Evolutionary conservation across 1,139 yeast species (phyloP).

Genomic region (Suzukiozyma palmioleophila): DNA sequence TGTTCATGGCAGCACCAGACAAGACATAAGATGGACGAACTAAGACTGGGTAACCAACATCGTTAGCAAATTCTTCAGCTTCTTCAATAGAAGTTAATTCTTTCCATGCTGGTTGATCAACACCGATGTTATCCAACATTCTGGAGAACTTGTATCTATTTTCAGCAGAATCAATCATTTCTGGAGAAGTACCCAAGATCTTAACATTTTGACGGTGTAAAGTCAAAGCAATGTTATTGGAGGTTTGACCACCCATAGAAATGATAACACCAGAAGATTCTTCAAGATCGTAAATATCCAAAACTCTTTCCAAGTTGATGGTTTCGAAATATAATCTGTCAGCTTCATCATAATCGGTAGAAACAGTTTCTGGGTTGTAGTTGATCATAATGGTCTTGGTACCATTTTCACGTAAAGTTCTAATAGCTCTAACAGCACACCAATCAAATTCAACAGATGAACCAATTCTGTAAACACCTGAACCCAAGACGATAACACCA

Average conservation of each 20-base stretch:
- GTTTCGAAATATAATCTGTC: slow-evolving; percentile 96
- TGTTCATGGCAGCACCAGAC: slow-evolving; percentile 99
- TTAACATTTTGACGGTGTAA: slow-evolving; percentile 93
- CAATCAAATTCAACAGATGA: slow-evolving; percentile 94
- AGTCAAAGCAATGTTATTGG: slow-evolving; percentile 92
- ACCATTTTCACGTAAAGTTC: slow-evolving; percentile 86
- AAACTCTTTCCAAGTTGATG: slow-evolving; percentile 88
- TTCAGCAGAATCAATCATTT: slow-evolving; percentile 98
- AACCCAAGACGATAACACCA: slow-evolving; percentile 87
- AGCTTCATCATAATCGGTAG: slow-evolving; percentile 97
- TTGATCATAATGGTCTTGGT: slow-evolving; percentile 94
- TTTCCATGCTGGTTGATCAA: slow-evolving; percentile 99
- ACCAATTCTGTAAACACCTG: slow-evolving; percentile 94
- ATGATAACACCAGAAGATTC: slow-evolving; percentile 89
- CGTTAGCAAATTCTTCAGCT: slow-evolving; percentile 89
- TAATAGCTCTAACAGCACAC: slow-evolving; percentile 95
- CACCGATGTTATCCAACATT: slow-evolving; percentile 94
- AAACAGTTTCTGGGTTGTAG: slow-evolving; percentile 97
- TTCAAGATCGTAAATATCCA: slow-evolving; percentile 94
- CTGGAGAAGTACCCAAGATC: slow-evolving; percentile 95
- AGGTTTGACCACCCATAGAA: slow-evolving; percentile 99
- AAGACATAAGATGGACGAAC: slow-evolving; percentile 97
- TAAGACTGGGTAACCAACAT: slow-evolving; percentile 89
- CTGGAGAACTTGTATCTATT: slow-evolving; percentile 97
- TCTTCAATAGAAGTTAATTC: slow-evolving; percentile 92